Evolutionary conservation across 495 filamentous ascomycete species (phyloP), one percentile per base, ranked within the genome.

Genomic region (Trichoderma erinaceum): DNA sequence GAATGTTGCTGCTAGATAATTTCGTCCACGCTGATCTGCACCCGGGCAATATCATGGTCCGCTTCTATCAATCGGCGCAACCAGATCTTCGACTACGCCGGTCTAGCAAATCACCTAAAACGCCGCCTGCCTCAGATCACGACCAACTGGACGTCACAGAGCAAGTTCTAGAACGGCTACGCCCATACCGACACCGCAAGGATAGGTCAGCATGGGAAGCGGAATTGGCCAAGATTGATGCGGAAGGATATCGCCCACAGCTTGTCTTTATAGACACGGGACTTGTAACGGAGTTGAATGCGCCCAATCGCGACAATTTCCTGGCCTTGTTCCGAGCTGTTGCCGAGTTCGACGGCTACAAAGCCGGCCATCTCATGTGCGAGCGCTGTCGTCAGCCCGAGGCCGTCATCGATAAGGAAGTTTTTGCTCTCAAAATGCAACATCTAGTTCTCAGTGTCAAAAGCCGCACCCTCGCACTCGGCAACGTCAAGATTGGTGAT

Each of bases 31-130:
- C 96, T n/a, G 96, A 99, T 77, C 81, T 99, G 12, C 96, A 99
- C 72, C 96, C 96, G 0, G 96, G 96, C 10, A 99, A 99, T 75
- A 98, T 99, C 80, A 98, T 99, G 94, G 96, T 99, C 63, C 92
- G 96, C 68, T 99, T 99, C 78, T 97, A 98, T 79, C 86, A 95
- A 73, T 88, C 92, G 0, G 87, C 87, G 41, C 82, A 88, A 67
- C 84, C 96, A 5, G 81, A 85, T 69, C 79, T 93, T 12, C 81
- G 85, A 46, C 80, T 84, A 32, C 76, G 71, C 44, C 70, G 73
- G 16, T 78, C 75, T 64, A 71, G 66, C 21, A 74, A 82, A 72
- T 83, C 15, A 23, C 44, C 23, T 25, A 74, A 82, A 72, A 83
- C 15, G 7, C 44, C 23, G 23, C 16, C 41, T 15, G 3, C 66